Percentiles rank a stretch among this genome's conserved stretches.
phyloP scores from a whole-genome alignment of 768 basidiomycete genomes.

The Mrakia hoshinonis region DNA sequence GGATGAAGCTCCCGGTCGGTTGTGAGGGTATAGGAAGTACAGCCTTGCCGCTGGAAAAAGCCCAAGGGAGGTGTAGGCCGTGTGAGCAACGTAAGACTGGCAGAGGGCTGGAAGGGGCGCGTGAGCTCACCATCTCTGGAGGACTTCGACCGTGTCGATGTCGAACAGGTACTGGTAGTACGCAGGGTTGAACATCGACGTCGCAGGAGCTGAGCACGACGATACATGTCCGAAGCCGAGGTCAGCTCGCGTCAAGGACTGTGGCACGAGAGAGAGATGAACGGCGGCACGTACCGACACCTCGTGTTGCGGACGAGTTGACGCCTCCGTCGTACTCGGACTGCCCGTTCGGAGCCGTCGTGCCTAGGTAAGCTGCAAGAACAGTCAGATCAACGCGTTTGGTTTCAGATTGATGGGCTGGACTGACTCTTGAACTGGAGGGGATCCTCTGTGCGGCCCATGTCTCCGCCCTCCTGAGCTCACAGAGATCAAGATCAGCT shows the following conservation, averaged over 20 bases:
- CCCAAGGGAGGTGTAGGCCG: too few species aligned
- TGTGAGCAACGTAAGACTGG: background rate
- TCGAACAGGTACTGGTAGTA: slow-evolving; percentile 31
- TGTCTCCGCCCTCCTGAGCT: slow-evolving; percentile 9
- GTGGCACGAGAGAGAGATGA: background rate
- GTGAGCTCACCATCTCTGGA: slow-evolving; percentile 27
- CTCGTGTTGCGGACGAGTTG: background rate
- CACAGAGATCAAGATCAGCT: background rate
- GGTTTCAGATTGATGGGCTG: background rate
- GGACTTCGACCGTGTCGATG: slow-evolving; percentile 24
- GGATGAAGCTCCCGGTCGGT: slow-evolving; percentile 33
- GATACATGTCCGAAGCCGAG: too few species aligned
- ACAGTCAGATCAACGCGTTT: background rate
- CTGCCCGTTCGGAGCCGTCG: slow-evolving; percentile 2
- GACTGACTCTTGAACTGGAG: slow-evolving; percentile 11
- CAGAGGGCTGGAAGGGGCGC: background rate
- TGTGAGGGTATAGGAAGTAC: slow-evolving; percentile 25
- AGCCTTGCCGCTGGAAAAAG: slow-evolving; percentile 9
- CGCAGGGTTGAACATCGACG: slow-evolving; percentile 3
- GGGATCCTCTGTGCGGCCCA: background rate
- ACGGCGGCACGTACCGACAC: background rate
- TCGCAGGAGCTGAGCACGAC: background rate
- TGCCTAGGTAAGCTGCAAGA: slow-evolving; percentile 17
- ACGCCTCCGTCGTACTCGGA: slow-evolving; percentile 12
- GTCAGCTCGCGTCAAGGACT: background rate